Percentiles rank a stretch among this genome's conserved stretches.
Evolutionary conservation across 768 basidiomycete species (phyloP).

Genomic region (Termitomyces sp.): DNA sequence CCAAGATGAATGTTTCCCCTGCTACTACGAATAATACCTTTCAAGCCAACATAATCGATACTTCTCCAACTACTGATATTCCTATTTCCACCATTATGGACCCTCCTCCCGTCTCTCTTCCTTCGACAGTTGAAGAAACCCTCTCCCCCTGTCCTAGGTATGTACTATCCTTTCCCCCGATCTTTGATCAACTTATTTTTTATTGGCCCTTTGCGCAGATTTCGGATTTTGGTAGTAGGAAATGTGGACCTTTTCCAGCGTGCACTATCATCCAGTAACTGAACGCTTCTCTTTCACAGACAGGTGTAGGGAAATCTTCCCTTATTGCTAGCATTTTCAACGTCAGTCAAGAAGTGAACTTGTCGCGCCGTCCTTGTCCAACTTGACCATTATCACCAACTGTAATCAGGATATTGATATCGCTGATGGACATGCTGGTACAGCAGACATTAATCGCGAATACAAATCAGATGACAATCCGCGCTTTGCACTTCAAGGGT

Average conservation of each 20-base stretch:
- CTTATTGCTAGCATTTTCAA: background rate
- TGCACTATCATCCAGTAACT: background rate
- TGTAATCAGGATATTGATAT: background rate
- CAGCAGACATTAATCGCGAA: background rate
- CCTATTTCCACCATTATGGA: background rate
- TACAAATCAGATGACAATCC: background rate
- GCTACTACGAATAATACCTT: background rate
- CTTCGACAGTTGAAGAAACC: background rate
- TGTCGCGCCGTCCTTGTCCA: background rate
- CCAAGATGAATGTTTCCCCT: background rate
- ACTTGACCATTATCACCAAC: background rate
- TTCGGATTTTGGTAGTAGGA: background rate
- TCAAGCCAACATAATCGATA: background rate
- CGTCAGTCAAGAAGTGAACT: background rate
- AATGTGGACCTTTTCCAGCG: background rate
- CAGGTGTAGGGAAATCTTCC: background rate
- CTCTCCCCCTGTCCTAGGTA: background rate
- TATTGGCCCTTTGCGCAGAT: background rate
- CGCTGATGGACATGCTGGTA: background rate
- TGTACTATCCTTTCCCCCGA: background rate
- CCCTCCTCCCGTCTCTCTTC: background rate
- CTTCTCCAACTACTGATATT: background rate
- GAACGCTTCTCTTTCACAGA: background rate
- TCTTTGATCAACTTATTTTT: background rate
- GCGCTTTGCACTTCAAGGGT: background rate